A percentile compares a stretch with the other conserved stretches of the same genome.
Evolutionary conservation across 1,284 basidiomycete species (phyloP).

Genomic region (Pulveroboletus ridleyi): DNA sequence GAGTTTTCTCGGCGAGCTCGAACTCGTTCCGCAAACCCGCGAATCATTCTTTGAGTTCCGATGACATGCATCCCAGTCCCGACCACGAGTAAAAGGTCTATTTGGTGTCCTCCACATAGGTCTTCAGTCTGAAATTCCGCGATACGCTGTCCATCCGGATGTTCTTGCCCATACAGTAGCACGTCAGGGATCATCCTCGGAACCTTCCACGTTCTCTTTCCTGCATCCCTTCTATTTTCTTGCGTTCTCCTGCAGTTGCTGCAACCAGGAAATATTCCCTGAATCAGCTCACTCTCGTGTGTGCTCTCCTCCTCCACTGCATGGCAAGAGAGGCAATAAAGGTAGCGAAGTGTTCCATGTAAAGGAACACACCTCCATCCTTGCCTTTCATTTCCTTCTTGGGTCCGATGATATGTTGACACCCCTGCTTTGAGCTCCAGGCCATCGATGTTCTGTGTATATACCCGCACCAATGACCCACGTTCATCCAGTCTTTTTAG

Average conservation of each 20-base stretch:
- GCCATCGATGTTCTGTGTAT: slow-evolving; percentile 25
- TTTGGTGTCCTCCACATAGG: background rate
- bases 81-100: too few species aligned
- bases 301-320: slow-evolving; percentile 2
- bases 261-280: slow-evolving; percentile 11
- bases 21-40: slow-evolving; percentile 2
- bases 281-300: background rate
- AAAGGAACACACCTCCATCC: slow-evolving; percentile 11
- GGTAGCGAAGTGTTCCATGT: slow-evolving; percentile 14
- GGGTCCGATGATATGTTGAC: slow-evolving; percentile 14
- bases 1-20: fast-evolving
- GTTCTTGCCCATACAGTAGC: slow-evolving; percentile 18
- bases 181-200: slow-evolving; percentile 19
- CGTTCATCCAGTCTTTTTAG: slow-evolving; percentile 16
- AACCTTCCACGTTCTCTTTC: background rate
- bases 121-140: slow-evolving; percentile 11
- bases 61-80: too few species aligned
- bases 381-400: too few species aligned
- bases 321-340: slow-evolving; percentile 20
- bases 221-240: background rate
- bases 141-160: slow-evolving; percentile 11
- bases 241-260: background rate
- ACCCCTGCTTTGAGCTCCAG: slow-evolving; percentile 18
- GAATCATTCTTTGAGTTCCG: too few species aligned
- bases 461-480: slow-evolving; percentile 6